These are phyloP conservation scores for Boletellus ananas DNA, from an alignment of 768 basidiomycete genomes.

Conservation along the genomic window DNA sequence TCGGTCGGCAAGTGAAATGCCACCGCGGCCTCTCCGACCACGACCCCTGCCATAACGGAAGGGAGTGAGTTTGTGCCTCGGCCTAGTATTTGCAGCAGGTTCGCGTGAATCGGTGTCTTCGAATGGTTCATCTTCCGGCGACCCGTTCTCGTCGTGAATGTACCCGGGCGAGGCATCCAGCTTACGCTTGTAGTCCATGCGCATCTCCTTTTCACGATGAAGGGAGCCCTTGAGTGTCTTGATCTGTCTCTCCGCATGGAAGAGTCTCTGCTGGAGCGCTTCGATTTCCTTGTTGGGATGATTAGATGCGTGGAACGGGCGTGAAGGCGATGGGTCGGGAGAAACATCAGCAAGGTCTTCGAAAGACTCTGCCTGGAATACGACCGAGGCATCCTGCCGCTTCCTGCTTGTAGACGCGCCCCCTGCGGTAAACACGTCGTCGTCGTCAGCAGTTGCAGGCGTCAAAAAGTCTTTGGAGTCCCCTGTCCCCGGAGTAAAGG, in stretches of 20 bases:
- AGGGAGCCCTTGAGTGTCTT: constrained; percentile 75
- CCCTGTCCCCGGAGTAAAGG: constrained; percentile 62
- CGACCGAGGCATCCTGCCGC: constrained; percentile 47
- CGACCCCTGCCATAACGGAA: constrained; percentile 48
- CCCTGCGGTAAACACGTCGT: constrained; percentile 64
- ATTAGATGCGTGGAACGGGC: constrained; percentile 64
- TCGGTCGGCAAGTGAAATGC: constrained; percentile 55
- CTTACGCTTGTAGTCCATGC: constrained; percentile 60
- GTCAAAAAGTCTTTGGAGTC: constrained; percentile 49
- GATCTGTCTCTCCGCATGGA: constrained; percentile 85
- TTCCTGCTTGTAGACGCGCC: constrained; percentile 62
- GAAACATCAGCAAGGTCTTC: constrained; percentile 50
- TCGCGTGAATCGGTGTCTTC: constrained; percentile 43
- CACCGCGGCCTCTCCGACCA: constrained; percentile 51
- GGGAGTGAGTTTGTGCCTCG: constrained; percentile 46
- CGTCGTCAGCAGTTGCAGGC: constrained; percentile 51
- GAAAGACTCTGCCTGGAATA: constrained; percentile 44
- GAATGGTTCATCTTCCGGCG: constrained; percentile 39
- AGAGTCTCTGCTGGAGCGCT: constrained; percentile 71
- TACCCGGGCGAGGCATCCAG: constrained; percentile 42
- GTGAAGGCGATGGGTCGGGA: constrained; percentile 60
- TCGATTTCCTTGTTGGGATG: constrained; percentile 82
- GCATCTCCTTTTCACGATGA: constrained; percentile 78
- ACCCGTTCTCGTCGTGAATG: constrained; percentile 36
- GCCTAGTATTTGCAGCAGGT: constrained; percentile 31